These are phyloP conservation scores for Zygosaccharomyces bailii DNA, from an alignment of 805 yeast genomes.

Conservation along the genomic window DNA sequence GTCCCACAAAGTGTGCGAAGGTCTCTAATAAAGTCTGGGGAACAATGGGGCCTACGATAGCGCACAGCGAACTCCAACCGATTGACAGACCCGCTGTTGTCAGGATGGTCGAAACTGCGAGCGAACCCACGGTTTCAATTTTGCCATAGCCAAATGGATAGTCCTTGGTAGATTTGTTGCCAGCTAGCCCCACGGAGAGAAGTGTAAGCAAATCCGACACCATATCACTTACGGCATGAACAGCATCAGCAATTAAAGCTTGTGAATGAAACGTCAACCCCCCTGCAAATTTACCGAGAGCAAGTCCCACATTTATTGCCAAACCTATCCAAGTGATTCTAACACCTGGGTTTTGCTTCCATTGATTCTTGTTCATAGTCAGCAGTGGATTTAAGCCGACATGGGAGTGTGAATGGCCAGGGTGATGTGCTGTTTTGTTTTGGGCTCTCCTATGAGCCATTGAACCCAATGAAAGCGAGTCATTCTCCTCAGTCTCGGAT, in stretches of 20 bases:
- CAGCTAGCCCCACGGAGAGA: slow-evolving; percentile 78
- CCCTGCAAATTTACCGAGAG: slow-evolving; percentile 79
- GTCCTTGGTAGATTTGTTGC: slow-evolving; percentile 50
- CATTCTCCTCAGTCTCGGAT: slow-evolving; percentile 44
- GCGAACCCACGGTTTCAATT: slow-evolving; percentile 86
- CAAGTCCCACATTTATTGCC: slow-evolving; percentile 79
- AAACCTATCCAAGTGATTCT: slow-evolving; percentile 92
- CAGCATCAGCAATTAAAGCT: slow-evolving; percentile 89
- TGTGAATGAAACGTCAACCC: slow-evolving; percentile 93
- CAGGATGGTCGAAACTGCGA: slow-evolving; percentile 79
- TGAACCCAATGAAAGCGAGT: slow-evolving; percentile 38
- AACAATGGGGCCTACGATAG: slow-evolving; percentile 61
- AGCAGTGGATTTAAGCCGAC: slow-evolving; percentile 35
- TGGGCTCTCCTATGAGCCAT: slow-evolving; percentile 23
- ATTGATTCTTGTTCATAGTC: slow-evolving; percentile 42
- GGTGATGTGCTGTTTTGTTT: slow-evolving; percentile 8
- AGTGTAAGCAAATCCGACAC: slow-evolving; percentile 86
- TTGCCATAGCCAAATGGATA: slow-evolving; percentile 93
- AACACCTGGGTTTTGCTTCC: slow-evolving; percentile 73
- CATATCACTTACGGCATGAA: slow-evolving; percentile 88
- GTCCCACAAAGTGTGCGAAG: slow-evolving; percentile 36
- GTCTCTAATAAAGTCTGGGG: slow-evolving; percentile 60
- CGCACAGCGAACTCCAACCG: slow-evolving; percentile 78
- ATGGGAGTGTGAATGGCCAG: slow-evolving; percentile 32
- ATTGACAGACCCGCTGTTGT: slow-evolving; percentile 86